These are phyloP conservation scores for Cercospora zeae-maydis DNA, from an alignment of 2,329 filamentous ascomycete species.

Conservation along the genomic window DNA sequence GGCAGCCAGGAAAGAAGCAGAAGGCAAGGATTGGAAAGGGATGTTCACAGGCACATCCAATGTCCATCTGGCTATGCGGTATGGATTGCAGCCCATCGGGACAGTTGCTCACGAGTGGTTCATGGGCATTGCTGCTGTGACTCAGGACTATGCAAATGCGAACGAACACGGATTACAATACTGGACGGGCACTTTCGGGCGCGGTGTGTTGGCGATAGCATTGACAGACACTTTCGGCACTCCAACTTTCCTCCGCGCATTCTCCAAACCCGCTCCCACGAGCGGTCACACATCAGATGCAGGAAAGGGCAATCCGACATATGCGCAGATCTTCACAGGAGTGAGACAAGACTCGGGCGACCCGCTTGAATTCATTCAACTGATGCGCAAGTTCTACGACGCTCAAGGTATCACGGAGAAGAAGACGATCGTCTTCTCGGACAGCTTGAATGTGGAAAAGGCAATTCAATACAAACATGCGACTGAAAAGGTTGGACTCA, in stretches of 20 bases:
- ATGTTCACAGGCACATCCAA: constrained; percentile 88
- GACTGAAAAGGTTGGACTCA: constrained; percentile 75
- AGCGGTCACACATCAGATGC: constrained; percentile 25
- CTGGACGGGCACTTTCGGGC: constrained; percentile 89
- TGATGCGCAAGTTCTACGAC: constrained; percentile 79
- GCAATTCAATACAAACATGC: constrained; percentile 87
- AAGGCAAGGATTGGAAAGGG: constrained; percentile 60
- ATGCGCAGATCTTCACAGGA: constrained; percentile 77
- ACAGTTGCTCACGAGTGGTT: constrained; percentile 98
- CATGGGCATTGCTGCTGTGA: constrained; percentile 94
- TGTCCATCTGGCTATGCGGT: constrained; percentile 93
- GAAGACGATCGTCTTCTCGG: constrained; percentile 93
- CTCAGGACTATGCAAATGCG: constrained; percentile 76
- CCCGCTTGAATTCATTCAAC: constrained; percentile 71
- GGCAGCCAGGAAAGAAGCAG: constrained; percentile 68
- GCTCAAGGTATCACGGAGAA: constrained; percentile 68
- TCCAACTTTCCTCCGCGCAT: constrained; percentile 78
- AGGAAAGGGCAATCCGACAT: constrained; percentile 49
- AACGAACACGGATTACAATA: constrained; percentile 80
- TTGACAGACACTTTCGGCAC: constrained; percentile 97
- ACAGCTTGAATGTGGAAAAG: constrained; percentile 85
- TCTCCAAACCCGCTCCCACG: constrained; percentile 60
- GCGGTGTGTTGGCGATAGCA: constrained; percentile 69
- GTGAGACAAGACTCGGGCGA: constrained; percentile 90
- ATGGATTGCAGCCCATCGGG: constrained; percentile 77